These are phyloP conservation scores for Botrytis galanthina DNA, from an alignment of 2,329 filamentous ascomycete genomes.

Conservation along the genomic window DNA sequence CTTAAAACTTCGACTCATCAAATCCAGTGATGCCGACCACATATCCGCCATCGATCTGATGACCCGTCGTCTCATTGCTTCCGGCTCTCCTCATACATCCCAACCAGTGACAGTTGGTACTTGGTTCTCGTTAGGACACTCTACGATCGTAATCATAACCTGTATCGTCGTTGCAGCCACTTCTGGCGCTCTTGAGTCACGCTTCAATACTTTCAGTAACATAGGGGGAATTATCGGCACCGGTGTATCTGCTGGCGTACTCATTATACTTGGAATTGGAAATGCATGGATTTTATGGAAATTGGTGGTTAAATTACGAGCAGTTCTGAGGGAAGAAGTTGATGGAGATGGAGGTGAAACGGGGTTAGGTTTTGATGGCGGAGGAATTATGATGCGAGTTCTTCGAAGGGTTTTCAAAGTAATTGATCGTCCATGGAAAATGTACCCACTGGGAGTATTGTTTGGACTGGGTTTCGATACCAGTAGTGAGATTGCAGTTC, in stretches of 20 bases:
- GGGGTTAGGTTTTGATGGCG: constrained; percentile 68
- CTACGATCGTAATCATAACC: constrained; percentile 86
- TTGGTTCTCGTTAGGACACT: constrained; percentile 91
- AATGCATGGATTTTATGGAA: constrained; percentile 85
- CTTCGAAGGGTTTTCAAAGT: constrained; percentile 76
- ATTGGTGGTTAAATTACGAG: constrained; percentile 66
- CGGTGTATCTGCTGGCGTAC: constrained; percentile 76
- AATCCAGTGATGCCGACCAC: constrained; percentile 75
- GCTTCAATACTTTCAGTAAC: constrained; percentile 75
- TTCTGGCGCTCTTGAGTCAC: constrained; percentile 74
- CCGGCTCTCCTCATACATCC: constrained; percentile 48
- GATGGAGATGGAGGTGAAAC: constrained; percentile 31
- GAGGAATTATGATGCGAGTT: constrained; percentile 69
- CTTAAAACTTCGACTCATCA: not conserved
- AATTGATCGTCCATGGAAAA: constrained; percentile 81
- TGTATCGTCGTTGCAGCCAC: constrained; percentile 91
- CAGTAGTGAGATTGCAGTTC: constrained; percentile 85
- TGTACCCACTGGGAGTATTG: constrained; percentile 85
- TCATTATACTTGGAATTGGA: constrained; percentile 77
- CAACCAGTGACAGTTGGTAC: constrained; percentile 88
- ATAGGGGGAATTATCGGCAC: constrained; percentile 89
- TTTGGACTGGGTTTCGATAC: constrained; percentile 96
- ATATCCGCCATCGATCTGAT: constrained; percentile 87
- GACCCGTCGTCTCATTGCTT: constrained; percentile 83
- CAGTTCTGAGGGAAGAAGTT: constrained; percentile 50